A percentile compares a stretch with the other conserved stretches of the same genome.
These are phyloP conservation scores for Didymella glomerata DNA, from an alignment of 2,329 filamentous ascomycete genomes.

Conservation along the genomic window DNA sequence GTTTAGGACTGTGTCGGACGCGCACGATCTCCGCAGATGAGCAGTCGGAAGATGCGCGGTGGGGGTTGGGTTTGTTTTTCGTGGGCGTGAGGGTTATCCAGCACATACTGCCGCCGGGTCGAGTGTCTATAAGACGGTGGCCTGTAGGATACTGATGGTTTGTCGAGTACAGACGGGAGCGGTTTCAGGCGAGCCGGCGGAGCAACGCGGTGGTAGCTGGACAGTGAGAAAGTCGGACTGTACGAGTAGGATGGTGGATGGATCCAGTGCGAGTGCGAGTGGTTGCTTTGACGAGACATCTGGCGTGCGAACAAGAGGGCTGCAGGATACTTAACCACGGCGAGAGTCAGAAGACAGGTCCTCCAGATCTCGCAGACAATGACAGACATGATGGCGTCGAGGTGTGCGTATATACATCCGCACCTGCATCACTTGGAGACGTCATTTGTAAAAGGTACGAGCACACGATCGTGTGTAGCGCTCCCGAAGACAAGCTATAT, in stretches of 20 bases:
- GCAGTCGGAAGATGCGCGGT: slow-evolving; percentile 11
- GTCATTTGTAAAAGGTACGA: slow-evolving; percentile 19
- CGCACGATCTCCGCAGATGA: slow-evolving; percentile 40
- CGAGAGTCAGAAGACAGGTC: slow-evolving; percentile 23
- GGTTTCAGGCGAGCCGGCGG: slow-evolving; percentile 32
- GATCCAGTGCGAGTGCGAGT: slow-evolving; percentile 23
- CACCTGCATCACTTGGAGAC: slow-evolving; percentile 31
- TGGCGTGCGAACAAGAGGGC: slow-evolving; percentile 21
- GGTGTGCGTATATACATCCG: slow-evolving; percentile 28
- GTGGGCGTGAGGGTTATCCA: slow-evolving; percentile 45
- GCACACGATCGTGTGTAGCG: slow-evolving; percentile 12
- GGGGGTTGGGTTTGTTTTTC: slow-evolving; percentile 28
- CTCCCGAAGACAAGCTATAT: slow-evolving; percentile 24
- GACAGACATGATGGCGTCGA: slow-evolving; percentile 25
- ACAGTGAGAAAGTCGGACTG: slow-evolving; percentile 28
- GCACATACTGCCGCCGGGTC: slow-evolving; percentile 34
- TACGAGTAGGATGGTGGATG: slow-evolving; percentile 34
- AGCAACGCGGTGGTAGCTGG: slow-evolving; percentile 35
- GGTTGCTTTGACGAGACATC: slow-evolving; percentile 34
- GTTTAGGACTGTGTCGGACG: slow-evolving; percentile 32
- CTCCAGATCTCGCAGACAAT: slow-evolving; percentile 16
- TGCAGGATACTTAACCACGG: slow-evolving; percentile 28
- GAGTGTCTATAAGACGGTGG: background rate
- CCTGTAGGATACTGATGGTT: background rate
- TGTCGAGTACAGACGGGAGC: slow-evolving; percentile 21